Percentiles rank a stretch among this genome's conserved stretches.
phyloP scores from a whole-genome alignment of 352 stramenopile genomes.

The Globisporangium rhizosaccharum region DNA sequence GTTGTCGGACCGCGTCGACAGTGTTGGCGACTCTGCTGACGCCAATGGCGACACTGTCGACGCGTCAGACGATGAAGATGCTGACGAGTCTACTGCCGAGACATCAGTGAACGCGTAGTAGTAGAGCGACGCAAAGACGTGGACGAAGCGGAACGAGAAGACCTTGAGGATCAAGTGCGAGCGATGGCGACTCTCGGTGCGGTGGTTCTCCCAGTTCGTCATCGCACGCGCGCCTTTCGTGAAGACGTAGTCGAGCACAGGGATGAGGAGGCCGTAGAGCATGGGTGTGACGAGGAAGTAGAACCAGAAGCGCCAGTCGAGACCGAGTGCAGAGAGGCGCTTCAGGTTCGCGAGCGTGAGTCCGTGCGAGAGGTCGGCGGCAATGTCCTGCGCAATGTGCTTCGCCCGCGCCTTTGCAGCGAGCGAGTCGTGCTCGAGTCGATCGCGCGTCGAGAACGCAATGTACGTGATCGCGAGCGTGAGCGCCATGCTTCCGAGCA shows the following conservation, averaged over 20 bases:
- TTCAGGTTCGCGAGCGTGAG: conserved; percentile 61
- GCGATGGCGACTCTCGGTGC: conserved; percentile 76
- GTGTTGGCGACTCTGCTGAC: background rate
- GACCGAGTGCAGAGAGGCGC: conserved; percentile 47
- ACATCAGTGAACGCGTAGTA: conserved; percentile 91
- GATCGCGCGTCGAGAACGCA: conserved; percentile 79
- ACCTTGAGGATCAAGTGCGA: conserved; percentile 97
- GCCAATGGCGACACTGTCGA: background rate
- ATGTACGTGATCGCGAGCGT: conserved; percentile 54
- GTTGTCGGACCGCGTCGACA: conserved; percentile 23
- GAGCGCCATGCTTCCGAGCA: conserved; percentile 47
- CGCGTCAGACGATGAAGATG: background rate
- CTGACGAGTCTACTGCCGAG: background rate
- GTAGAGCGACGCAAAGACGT: conserved; percentile 95
- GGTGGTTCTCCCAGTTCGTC: conserved; percentile 94
- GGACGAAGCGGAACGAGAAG: conserved; percentile 96
- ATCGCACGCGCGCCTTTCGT: conserved; percentile 83
- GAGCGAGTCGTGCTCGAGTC: conserved; percentile 51
- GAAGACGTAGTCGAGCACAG: conserved; percentile 74
- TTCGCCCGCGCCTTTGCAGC: conserved; percentile 33
- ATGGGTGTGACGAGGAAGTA: conserved; percentile 82
- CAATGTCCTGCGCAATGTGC: conserved; percentile 45
- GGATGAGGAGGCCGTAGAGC: conserved; percentile 84
- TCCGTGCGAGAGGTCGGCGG: conserved; percentile 26
- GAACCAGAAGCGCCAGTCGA: conserved; percentile 79